Evolutionary conservation across 148 eudicot genomes (phyloP).

Genomic region (Vaccinium macrocarpon): DNA sequence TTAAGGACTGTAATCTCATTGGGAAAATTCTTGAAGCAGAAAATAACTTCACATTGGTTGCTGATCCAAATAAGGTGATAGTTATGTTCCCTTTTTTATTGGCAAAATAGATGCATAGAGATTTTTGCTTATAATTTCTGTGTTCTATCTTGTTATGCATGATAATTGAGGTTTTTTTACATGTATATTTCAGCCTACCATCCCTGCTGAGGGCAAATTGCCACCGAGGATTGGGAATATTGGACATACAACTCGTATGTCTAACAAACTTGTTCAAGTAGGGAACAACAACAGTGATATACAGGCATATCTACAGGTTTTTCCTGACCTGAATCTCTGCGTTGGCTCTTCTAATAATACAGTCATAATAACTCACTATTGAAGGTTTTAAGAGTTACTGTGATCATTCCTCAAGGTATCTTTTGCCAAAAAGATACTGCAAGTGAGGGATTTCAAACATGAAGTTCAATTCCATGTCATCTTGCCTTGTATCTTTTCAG

Average conservation of each 20-base stretch:
- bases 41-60: slow-evolving; percentile 47
- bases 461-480: background rate
- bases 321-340: slow-evolving; percentile 7
- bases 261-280: slow-evolving; percentile 77
- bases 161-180: background rate
- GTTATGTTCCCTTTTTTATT: background rate
- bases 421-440: background rate
- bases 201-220: slow-evolving; percentile 54
- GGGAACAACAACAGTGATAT: slow-evolving; percentile 56
- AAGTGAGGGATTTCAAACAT: slow-evolving; percentile 1
- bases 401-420: background rate
- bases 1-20: slow-evolving; percentile 77
- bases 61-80: slow-evolving; percentile 62
- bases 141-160: background rate
- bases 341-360: background rate
- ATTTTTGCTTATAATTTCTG: background rate
- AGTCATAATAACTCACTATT: background rate
- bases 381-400: background rate
- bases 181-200: slow-evolving; percentile 67
- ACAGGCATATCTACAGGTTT: slow-evolving; percentile 71
- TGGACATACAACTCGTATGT: slow-evolving; percentile 91
- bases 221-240: slow-evolving; percentile 81
- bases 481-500: background rate
- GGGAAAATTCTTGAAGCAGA: slow-evolving; percentile 85
- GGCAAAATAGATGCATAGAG: background rate